These are phyloP conservation scores for Scleroderma citrinum DNA, from an alignment of 768 basidiomycete species.

Conservation along the genomic window DNA sequence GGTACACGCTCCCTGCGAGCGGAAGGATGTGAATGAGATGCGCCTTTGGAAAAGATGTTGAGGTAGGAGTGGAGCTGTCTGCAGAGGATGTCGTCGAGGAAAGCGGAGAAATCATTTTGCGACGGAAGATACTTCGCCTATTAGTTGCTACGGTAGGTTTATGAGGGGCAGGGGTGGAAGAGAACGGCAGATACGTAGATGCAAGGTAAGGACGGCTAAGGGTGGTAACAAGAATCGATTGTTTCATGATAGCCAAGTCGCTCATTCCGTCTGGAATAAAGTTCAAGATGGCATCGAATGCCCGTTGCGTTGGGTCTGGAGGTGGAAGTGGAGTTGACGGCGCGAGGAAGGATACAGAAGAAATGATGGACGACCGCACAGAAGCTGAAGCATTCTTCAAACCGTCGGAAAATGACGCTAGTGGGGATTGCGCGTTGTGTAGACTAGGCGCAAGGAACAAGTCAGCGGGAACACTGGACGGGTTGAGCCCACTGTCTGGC, in stretches of 20 bases:
- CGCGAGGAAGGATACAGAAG: neutral
- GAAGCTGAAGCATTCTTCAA: neutral
- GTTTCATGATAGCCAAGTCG: slow-evolving; percentile 32
- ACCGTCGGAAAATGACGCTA: slow-evolving; percentile 1
- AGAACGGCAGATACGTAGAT: slow-evolving; percentile 8
- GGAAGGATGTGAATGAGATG: slow-evolving; percentile 31
- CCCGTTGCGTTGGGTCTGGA: slow-evolving; percentile 27
- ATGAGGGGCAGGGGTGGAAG: neutral
- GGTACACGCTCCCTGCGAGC: slow-evolving; percentile 3
- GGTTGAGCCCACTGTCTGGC: slow-evolving; percentile 15
- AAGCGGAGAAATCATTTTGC: neutral
- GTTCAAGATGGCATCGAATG: slow-evolving; percentile 35
- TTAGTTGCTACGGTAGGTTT: neutral
- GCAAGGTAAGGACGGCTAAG: slow-evolving; percentile 33
- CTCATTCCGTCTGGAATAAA: slow-evolving; percentile 26
- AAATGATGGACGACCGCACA: slow-evolving; percentile 1
- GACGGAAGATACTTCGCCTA: slow-evolving; percentile 13
- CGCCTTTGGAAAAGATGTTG: slow-evolving; percentile 9
- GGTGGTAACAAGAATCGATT: slow-evolving; percentile 36
- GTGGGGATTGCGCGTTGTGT: slow-evolving; percentile 1
- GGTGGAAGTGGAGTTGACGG: slow-evolving; percentile 14
- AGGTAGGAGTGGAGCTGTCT: slow-evolving; percentile 7
- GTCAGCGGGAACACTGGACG: slow-evolving; percentile 18
- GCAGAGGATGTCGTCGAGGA: neutral
- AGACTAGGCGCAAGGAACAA: slow-evolving; percentile 8